These are phyloP conservation scores for Fusarium albosuccineum DNA, from an alignment of 2,329 filamentous ascomycete genomes.

Conservation along the genomic window DNA sequence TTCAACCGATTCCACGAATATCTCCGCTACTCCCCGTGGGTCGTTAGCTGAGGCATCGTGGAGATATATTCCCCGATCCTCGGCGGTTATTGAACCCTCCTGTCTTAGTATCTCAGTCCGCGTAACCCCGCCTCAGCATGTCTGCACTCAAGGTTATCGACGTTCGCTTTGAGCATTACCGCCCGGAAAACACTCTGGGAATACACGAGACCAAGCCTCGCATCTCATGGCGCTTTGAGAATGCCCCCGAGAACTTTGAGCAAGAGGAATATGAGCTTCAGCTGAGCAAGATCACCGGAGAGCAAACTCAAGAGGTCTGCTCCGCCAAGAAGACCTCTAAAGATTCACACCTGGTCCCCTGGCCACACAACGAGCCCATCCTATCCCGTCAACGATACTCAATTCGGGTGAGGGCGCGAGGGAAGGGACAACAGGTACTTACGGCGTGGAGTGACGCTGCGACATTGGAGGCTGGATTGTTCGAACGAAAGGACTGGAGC, in stretches of 20 bases:
- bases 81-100: neutral
- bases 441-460: slow-evolving; percentile 32
- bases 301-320: neutral
- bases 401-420: slow-evolving; percentile 17
- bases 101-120: neutral
- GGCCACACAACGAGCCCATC: slow-evolving; percentile 19
- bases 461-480: slow-evolving; percentile 28
- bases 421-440: slow-evolving; percentile 4
- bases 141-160: slow-evolving; percentile 20
- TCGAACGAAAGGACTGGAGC: slow-evolving; percentile 28
- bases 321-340: neutral
- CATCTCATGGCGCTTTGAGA: slow-evolving; percentile 35
- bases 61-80: neutral
- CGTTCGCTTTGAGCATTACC: slow-evolving; percentile 38
- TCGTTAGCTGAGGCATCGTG: neutral
- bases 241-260: slow-evolving; percentile 27
- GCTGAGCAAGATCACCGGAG: neutral
- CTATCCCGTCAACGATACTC: slow-evolving; percentile 28
- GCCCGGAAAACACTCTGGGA: slow-evolving; percentile 23
- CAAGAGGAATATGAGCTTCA: slow-evolving; percentile 34
- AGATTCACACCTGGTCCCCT: slow-evolving; percentile 23
- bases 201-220: slow-evolving; percentile 33
- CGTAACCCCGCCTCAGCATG: slow-evolving; percentile 18
- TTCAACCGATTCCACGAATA: neutral
- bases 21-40: neutral